Evolutionary conservation across 306 rosid genomes (phyloP).

Genomic region (Fagus sylvatica): DNA sequence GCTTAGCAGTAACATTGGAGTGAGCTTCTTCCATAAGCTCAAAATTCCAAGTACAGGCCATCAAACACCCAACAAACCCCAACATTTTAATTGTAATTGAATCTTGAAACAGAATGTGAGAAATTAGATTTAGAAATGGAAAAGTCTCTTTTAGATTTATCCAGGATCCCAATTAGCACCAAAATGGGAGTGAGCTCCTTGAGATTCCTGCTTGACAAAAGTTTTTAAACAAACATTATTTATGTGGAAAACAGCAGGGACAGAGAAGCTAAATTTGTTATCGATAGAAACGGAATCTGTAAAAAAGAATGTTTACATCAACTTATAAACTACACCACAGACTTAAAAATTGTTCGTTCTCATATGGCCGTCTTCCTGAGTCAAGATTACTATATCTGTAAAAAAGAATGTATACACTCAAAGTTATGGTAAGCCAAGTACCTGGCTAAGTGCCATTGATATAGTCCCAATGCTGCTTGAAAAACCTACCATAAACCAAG

Average conservation of each 20-base stretch:
- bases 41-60: no score
- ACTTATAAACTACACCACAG: constrained; percentile 69
- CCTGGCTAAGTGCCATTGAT: constrained; percentile 79
- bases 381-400: neutral
- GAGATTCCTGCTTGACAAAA: neutral
- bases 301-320: no score
- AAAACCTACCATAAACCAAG: constrained; percentile 60
- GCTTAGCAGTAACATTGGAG: constrained; percentile 21
- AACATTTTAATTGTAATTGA: no score
- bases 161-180: constrained; percentile 7
- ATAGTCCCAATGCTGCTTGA: constrained; percentile 70
- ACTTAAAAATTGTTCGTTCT: constrained; percentile 31
- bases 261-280: neutral
- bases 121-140: no score
- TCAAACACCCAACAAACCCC: no score
- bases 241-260: neutral
- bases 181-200: constrained; percentile 20
- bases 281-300: constrained; percentile 49
- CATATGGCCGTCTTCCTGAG: neutral
- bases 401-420: constrained; percentile 19
- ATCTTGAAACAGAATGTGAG: no score
- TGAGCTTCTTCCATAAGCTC: neutral
- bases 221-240: neutral
- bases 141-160: no score
- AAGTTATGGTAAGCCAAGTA: constrained; percentile 21